phyloP scores from a whole-genome alignment of 768 basidiomycete species.

The Clavaria fumosa region DNA sequence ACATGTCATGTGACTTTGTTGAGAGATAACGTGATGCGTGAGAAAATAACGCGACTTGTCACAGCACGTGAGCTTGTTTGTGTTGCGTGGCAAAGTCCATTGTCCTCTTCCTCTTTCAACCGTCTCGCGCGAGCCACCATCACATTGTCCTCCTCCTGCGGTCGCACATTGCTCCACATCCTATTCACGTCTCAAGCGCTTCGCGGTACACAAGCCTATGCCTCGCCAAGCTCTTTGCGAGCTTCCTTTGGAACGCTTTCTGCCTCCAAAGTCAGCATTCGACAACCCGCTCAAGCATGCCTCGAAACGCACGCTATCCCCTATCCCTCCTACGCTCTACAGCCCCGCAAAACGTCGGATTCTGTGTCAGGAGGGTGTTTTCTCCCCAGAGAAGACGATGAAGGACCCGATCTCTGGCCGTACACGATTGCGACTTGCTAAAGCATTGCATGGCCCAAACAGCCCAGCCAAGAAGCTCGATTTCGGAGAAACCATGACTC shows the following conservation, averaged over 20 bases:
- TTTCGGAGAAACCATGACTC: slow-evolving; percentile 27
- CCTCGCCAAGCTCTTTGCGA: slow-evolving; percentile 45
- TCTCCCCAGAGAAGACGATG: slow-evolving; percentile 22
- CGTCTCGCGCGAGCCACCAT: too few species aligned
- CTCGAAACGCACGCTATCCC: slow-evolving; percentile 50
- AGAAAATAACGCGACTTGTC: neutral
- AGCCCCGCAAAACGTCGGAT: slow-evolving; percentile 60
- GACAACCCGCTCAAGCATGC: slow-evolving; percentile 17
- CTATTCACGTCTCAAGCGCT: slow-evolving; percentile 8
- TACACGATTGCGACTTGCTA: slow-evolving; percentile 16
- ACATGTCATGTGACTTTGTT: too few species aligned
- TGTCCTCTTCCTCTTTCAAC: too few species aligned
- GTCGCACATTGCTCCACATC: slow-evolving; percentile 2
- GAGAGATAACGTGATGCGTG: too few species aligned
- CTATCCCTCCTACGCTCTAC: slow-evolving; percentile 29
- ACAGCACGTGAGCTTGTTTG: neutral
- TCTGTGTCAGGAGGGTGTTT: slow-evolving; percentile 36
- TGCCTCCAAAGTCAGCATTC: slow-evolving; percentile 20
- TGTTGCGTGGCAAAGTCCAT: too few species aligned
- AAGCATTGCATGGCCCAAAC: slow-evolving; percentile 17
- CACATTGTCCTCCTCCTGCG: too few species aligned
- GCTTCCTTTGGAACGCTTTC: slow-evolving; percentile 41
- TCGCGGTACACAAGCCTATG: slow-evolving; percentile 15
- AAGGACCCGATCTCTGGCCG: slow-evolving; percentile 20
- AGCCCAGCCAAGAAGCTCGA: slow-evolving; percentile 39